Evolutionary conservation across 768 basidiomycete species (phyloP), one percentile per base, ranked within the genome.

Genomic region (Mrakia frigida): DNA sequence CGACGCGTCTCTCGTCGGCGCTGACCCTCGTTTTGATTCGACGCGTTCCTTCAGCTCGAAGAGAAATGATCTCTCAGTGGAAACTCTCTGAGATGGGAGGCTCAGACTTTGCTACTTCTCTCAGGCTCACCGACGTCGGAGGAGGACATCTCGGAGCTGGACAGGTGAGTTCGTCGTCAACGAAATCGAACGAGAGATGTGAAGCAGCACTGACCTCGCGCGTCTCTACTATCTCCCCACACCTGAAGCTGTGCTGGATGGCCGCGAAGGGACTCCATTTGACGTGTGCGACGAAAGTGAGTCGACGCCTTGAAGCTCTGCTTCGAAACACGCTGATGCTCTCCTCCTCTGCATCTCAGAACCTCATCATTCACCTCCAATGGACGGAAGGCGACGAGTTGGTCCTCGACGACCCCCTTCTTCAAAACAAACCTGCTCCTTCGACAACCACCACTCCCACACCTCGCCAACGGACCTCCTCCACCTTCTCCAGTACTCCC

Each of bases 1-100:
- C 37, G 10, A 76, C 39, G 9, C n/a, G 10, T n/a, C 33, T 60
- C 9, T 6, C 11, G 61, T 31, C 35, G 28, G 35, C 73, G 43
- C 76, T 68, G 28, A 25, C 35, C 10, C 53, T 72, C 74, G 43
- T 50, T 28, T 33, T 41, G 63, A 14, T 41, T 25, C 43, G 73
- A 35, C 28, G 46, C 43, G 61, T 75, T 33, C 56, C 72, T 43
- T 23, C 72, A 88, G 88, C 84, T 39, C 87, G 90, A 43, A 85
- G 92, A 77, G 92, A 94, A 83, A 95, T 96, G 94, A 87, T 95
- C 18, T 92, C 91, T 11, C 93, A 94, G 81, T 94, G 93, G 86
- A 93, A 90, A 82, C 86, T 96, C 61, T 88, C 89, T 3, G 92
- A 93, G 77, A 84, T 96, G 61, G 91, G 89, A 28, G 88, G 84